These are phyloP conservation scores for Rutstroemia sydowiana DNA, from an alignment of 2,329 filamentous ascomycete species.

Conservation along the genomic window DNA sequence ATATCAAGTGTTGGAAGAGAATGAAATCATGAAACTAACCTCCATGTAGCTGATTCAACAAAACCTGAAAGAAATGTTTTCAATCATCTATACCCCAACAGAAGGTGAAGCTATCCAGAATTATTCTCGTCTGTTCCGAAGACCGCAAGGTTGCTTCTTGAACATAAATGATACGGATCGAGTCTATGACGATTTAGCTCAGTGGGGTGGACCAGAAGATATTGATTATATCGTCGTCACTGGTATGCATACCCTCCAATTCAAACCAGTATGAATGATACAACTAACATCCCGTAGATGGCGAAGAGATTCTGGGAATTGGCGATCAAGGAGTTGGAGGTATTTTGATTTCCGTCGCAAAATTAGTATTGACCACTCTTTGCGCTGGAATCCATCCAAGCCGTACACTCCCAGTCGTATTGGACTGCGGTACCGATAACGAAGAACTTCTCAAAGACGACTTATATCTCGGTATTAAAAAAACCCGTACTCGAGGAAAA, in stretches of 20 bases:
- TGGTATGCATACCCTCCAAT: slow-evolving; percentile 48
- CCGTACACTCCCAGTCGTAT: slow-evolving; percentile 68
- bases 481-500: slow-evolving; percentile 59
- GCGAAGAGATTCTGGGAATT: slow-evolving; percentile 74
- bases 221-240: slow-evolving; percentile 86
- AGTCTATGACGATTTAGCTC: slow-evolving; percentile 57
- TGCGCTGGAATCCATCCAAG: slow-evolving; percentile 83
- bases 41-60: slow-evolving; percentile 57
- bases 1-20: background rate
- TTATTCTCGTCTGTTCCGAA: slow-evolving; percentile 70
- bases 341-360: slow-evolving; percentile 77
- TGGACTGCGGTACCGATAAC: slow-evolving; percentile 85
- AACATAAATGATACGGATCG: slow-evolving; percentile 62
- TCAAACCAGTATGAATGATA: background rate
- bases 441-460: slow-evolving; percentile 65
- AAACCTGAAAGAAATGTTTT: slow-evolving; percentile 81
- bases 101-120: slow-evolving; percentile 84
- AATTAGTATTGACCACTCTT: slow-evolving; percentile 72
- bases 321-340: slow-evolving; percentile 84
- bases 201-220: slow-evolving; percentile 64
- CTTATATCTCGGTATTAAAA: slow-evolving; percentile 68
- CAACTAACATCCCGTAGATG: slow-evolving; percentile 34
- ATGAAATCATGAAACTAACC: background rate
- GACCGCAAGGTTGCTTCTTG: slow-evolving; percentile 74
- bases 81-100: slow-evolving; percentile 84